Conservation (phyloP, 2,329 filamentous ascomycete species). For the Blastomyces gilchristii region DNA sequence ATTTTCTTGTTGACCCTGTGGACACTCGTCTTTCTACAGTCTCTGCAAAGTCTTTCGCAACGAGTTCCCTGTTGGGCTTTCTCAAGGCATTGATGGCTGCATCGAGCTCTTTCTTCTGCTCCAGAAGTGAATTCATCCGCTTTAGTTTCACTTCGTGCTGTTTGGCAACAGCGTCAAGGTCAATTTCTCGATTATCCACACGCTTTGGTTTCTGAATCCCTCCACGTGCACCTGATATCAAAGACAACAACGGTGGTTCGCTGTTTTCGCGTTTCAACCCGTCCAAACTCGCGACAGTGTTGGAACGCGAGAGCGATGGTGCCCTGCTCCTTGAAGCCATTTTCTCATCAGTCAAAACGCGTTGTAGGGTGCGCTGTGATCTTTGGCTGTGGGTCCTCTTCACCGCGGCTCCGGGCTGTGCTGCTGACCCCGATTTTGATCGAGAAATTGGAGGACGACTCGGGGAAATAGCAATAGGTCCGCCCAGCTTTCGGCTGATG, state of each 20-base stretch:
- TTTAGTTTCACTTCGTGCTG: conserved; percentile 38
- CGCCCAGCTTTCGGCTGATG: conserved; percentile 40
- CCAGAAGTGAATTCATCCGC: conserved; percentile 36
- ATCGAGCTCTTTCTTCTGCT: conserved; percentile 40
- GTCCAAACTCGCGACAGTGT: conserved; percentile 33
- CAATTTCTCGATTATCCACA: conserved; percentile 40
- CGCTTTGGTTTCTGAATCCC: conserved; percentile 37
- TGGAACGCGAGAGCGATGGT: conserved; percentile 34
- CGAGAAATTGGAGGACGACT: conserved; percentile 26
- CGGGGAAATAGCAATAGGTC: conserved; percentile 30
- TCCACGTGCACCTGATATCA: conserved; percentile 30
- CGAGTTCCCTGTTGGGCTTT: conserved; percentile 39
- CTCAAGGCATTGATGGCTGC: conserved; percentile 39
- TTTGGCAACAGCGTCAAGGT: conserved; percentile 37
- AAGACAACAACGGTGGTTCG: conserved; percentile 30
- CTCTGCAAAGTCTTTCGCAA: conserved; percentile 37
- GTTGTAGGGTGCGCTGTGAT: conserved; percentile 34
- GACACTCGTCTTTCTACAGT: conserved; percentile 27
- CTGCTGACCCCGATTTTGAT: conserved; percentile 21
- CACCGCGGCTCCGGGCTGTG: conserved; percentile 25
- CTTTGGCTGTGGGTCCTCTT: conserved; percentile 21
- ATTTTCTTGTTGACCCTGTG: conserved; percentile 24
- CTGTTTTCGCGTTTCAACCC: conserved; percentile 33
- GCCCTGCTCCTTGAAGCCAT: conserved; percentile 20
- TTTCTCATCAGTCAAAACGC: conserved; percentile 39